A percentile compares a stretch with the other conserved stretches of the same genome.
Evolutionary conservation across 148 eudicot species (phyloP).

Genomic region (Nyssa sinensis): DNA sequence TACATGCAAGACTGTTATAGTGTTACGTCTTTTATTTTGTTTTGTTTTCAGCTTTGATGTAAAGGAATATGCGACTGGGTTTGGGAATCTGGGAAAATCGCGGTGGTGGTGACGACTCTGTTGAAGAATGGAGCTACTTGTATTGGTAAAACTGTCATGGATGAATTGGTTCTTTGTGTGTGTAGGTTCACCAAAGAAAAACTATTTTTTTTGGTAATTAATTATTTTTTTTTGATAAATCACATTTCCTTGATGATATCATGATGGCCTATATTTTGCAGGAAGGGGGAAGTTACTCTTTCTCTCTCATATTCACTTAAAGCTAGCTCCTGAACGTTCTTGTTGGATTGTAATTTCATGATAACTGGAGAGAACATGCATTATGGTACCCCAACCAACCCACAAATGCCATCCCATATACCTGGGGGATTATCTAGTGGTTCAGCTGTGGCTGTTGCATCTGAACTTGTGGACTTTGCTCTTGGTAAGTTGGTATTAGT

Average conservation of each 20-base stretch:
- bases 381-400: conserved; percentile 80
- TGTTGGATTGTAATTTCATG: conserved; percentile 49
- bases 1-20: not conserved
- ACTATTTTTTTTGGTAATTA: no score
- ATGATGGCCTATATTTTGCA: not conserved
- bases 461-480: conserved; percentile 77
- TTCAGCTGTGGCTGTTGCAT: conserved; percentile 89
- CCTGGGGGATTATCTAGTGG: conserved; percentile 97
- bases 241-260: not conserved
- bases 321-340: conserved; percentile 10
- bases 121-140: conserved; percentile 84
- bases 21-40: not conserved
- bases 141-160: conserved; percentile 82
- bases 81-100: conserved; percentile 63
- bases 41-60: conserved; percentile 59
- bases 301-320: not conserved
- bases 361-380: conserved; percentile 75
- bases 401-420: conserved; percentile 57
- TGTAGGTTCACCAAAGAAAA: no score
- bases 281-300: not conserved
- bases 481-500: conserved; percentile 69
- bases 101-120: conserved; percentile 62
- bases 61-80: conserved; percentile 67
- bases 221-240: not conserved
- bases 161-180: conserved; percentile 49